Evolutionary conservation across 2,329 filamentous ascomycete species (phyloP).

Genomic region (Phyllosticta paracitricarpa): DNA sequence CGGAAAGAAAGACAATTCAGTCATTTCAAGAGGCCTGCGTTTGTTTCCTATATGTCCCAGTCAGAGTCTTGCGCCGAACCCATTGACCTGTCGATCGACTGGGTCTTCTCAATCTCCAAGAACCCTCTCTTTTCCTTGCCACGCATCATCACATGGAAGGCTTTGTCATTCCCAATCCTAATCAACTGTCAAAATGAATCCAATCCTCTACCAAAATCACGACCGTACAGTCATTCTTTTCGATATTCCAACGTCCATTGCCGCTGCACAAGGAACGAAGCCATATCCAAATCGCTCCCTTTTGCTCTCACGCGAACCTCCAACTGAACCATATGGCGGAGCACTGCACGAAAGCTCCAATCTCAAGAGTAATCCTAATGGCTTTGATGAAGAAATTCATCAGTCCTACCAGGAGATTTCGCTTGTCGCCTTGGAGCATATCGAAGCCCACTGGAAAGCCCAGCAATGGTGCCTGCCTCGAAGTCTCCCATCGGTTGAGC

Average conservation of each 20-base stretch:
- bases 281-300: conserved; percentile 30
- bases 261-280: conserved; percentile 49
- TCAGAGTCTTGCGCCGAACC: too few species aligned
- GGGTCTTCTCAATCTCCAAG: too few species aligned
- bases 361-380: neutral
- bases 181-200: conserved; percentile 1
- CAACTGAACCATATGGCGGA: conserved; percentile 34
- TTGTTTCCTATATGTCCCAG: too few species aligned
- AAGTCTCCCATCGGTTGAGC: neutral
- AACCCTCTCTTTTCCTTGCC: neutral
- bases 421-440: neutral
- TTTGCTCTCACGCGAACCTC: conserved; percentile 37
- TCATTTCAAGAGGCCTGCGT: too few species aligned
- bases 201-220: conserved; percentile 45
- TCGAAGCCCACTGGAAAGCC: neutral
- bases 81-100: too few species aligned
- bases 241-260: conserved; percentile 61
- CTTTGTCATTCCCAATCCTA: neutral
- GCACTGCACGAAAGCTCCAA: neutral
- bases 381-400: neutral
- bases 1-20: too few species aligned
- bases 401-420: neutral
- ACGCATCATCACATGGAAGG: too few species aligned
- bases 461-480: neutral
- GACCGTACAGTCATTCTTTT: conserved; percentile 46